A percentile compares a stretch with the other conserved stretches of the same genome.
Evolutionary conservation across 2,329 filamentous ascomycete species (phyloP).

Genomic region (Sclerotinia sclerotiorum): DNA sequence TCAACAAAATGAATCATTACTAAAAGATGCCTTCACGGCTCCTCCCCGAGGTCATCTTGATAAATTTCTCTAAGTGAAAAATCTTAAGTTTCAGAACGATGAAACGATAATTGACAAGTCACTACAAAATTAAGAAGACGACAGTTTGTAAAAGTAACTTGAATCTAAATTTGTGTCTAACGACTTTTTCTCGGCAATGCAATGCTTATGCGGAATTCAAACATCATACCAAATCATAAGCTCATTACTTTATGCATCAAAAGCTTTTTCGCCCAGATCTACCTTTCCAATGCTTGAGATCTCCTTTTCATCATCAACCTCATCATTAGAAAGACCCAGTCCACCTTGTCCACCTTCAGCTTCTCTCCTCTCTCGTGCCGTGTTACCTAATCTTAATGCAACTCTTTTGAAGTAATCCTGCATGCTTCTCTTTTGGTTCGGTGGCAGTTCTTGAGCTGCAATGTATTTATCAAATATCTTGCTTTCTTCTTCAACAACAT

Average conservation of each 20-base stretch:
- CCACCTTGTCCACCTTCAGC: conserved; percentile 88
- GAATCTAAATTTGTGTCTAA: background rate
- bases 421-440: conserved; percentile 83
- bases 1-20: background rate
- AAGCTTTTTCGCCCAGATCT: conserved; percentile 64
- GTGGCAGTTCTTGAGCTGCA: conserved; percentile 63
- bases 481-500: conserved; percentile 81
- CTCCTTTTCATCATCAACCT: conserved; percentile 91
- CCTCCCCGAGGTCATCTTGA: too few relatives aligned
- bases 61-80: too few relatives aligned
- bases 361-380: conserved; percentile 84
- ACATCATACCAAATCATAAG: conserved; percentile 6
- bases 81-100: background rate
- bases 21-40: too few relatives aligned
- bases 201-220: conserved; percentile 3
- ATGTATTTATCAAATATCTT: conserved; percentile 92
- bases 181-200: background rate
- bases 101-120: background rate
- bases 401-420: conserved; percentile 96
- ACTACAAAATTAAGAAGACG: background rate
- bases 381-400: conserved; percentile 76
- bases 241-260: conserved; percentile 36
- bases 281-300: conserved; percentile 94
- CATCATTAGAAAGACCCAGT: conserved; percentile 82
- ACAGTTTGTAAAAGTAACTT: background rate